Conservation (phyloP, 176 grass and related monocot species). For the Areca catechu region DNA sequence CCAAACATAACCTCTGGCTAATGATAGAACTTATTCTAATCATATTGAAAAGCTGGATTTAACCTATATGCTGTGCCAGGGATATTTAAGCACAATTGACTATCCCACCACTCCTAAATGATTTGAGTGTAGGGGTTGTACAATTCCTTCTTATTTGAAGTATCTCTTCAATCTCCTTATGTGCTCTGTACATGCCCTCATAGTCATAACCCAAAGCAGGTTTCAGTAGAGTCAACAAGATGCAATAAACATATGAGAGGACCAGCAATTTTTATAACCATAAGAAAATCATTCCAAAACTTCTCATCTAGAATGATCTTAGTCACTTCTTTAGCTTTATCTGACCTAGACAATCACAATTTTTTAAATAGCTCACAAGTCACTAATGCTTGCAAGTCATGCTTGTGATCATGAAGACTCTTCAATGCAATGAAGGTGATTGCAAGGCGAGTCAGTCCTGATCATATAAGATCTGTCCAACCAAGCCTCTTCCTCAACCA, state of each 20-base stretch:
- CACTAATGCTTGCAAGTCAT: neutral
- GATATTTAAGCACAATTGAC: neutral
- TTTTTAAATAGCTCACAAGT: neutral
- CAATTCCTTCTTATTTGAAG: neutral
- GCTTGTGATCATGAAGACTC: neutral
- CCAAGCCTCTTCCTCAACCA: neutral
- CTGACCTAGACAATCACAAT: neutral
- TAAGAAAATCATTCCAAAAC: neutral
- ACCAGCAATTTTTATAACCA: neutral
- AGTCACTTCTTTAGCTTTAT: neutral
- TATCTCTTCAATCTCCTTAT: neutral
- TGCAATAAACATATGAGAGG: neutral
- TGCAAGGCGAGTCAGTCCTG: neutral
- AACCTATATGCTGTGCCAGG: neutral
- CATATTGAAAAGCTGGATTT: neutral
- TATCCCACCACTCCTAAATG: neutral
- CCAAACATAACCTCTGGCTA: neutral
- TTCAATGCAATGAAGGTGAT: neutral
- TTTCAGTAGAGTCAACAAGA: neutral
- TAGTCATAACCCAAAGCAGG: neutral
- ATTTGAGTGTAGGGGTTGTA: neutral
- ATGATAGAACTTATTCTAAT: neutral
- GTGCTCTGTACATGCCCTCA: neutral
- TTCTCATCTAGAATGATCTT: neutral
- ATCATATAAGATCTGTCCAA: neutral